These are phyloP conservation scores for Gamsiella multidivaricata DNA, from an alignment of 192 early-diverging fungal genomes.

Conservation along the genomic window DNA sequence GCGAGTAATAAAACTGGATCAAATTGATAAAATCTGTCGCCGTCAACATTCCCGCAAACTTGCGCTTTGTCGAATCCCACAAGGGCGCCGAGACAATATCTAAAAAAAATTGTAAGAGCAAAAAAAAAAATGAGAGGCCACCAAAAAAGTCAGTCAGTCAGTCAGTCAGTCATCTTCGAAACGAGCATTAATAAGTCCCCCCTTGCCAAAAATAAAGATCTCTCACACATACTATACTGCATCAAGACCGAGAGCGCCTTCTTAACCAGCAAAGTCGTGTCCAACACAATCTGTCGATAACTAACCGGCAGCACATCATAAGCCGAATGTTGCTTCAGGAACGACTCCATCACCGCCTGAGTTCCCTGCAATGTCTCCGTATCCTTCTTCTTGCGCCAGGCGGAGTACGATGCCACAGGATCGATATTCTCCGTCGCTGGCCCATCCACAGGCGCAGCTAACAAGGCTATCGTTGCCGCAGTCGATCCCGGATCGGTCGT, in stretches of 20 bases:
- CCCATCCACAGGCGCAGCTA: not conserved
- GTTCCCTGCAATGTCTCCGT: slow-evolving; percentile 38
- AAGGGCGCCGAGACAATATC: slow-evolving; percentile 91
- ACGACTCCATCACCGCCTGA: slow-evolving; percentile 51
- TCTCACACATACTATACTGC: slow-evolving; percentile 85
- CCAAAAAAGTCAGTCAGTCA: too few relatives aligned
- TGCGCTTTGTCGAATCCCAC: slow-evolving; percentile 82
- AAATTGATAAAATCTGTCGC: slow-evolving; percentile 96
- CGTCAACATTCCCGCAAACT: slow-evolving; percentile 95
- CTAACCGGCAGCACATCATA: slow-evolving; percentile 93
- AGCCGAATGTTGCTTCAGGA: slow-evolving; percentile 86
- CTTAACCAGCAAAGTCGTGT: slow-evolving; percentile 89
- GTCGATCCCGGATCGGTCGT: too few relatives aligned
- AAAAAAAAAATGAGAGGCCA: slow-evolving; percentile 1
- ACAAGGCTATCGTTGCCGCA: too few relatives aligned
- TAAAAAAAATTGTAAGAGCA: not conserved
- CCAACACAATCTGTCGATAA: slow-evolving; percentile 91
- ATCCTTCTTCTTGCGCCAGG: slow-evolving; percentile 52
- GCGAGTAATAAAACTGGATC: slow-evolving; percentile 91
- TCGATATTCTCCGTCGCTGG: slow-evolving; percentile 35
- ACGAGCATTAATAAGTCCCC: not conserved
- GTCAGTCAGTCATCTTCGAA: too few relatives aligned
- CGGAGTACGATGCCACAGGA: slow-evolving; percentile 45
- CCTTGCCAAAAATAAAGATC: too few relatives aligned
- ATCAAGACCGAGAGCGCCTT: slow-evolving; percentile 92